Evolutionary conservation across 1,284 basidiomycete species (phyloP), one percentile per base, ranked within the genome.

Genomic region (Cutaneotrichosporon spelunceum): DNA sequence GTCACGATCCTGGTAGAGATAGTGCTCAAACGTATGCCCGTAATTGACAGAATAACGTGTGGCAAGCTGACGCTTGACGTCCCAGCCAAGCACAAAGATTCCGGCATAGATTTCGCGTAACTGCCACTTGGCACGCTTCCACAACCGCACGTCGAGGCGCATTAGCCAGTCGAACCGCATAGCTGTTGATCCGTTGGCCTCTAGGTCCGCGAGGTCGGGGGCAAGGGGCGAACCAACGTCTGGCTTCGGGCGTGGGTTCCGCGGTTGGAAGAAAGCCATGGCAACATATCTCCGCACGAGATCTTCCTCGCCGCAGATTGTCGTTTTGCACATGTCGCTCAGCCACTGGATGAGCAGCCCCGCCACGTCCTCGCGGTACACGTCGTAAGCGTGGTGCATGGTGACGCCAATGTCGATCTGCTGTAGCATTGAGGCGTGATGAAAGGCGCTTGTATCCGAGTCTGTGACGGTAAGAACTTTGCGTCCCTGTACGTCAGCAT

Each of bases 401-500:
- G 92, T 94, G 23, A 98, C 91, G 6, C 90, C 91, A 1, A 99
- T 82, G 71, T 98, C 94, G 65, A 98, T 93, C 70, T 91, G 88
- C 14, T 87, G 83, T 62, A 99, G 87, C 59, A 85, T 84, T 56
- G 87, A 87, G 0, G 92, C 91, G 56, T 88, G 86, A 68, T 91
- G 87, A 34, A 95, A 84, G 11, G 96, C 82, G 36, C 85, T 83
- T 1, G 83, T 72, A 21, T 87, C 83, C 65, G 90, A 87, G 19
- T 83, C 81, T 57, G 87, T 87, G 78, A 89, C 89, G 24, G 91
- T 86, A 61, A 99, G 84, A 56, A 95, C 85, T 63, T 90, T 92
- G 27, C 95, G 85, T 1, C 96, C 94, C 59, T 87, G 48, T 6
- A 7, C 44, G 60, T 65, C 50, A 60, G 60, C 23, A 6, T 26